These are phyloP conservation scores for Acer saccharum DNA, from an alignment of 345 rosid species.

Conservation along the genomic window DNA sequence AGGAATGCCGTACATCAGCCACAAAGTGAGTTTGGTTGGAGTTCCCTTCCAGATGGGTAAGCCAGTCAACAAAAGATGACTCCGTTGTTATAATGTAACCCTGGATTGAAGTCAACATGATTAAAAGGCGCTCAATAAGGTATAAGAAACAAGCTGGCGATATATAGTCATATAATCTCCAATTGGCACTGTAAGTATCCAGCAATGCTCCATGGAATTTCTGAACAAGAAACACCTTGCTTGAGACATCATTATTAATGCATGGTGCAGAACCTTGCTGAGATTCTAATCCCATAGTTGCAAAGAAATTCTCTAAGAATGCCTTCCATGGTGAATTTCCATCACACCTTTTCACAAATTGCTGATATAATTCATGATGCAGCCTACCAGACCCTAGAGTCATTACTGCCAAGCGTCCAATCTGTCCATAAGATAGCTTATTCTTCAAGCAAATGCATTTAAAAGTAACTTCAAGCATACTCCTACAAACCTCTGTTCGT, in stretches of 20 bases:
- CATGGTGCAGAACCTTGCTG: neutral
- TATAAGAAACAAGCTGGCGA: conserved; percentile 45
- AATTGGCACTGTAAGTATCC: conserved; percentile 31
- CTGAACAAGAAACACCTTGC: conserved; percentile 2
- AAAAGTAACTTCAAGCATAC: conserved; percentile 19
- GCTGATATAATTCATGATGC: neutral
- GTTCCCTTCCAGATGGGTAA: conserved; percentile 25
- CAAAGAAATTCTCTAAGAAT: conserved; percentile 25
- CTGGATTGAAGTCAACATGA: conserved; percentile 17
- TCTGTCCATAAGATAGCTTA: conserved; percentile 34
- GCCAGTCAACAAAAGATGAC: conserved; percentile 42
- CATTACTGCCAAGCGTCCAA: conserved; percentile 35
- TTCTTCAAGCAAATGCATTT: conserved; percentile 1
- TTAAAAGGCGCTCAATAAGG: conserved; percentile 41
- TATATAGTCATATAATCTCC: conserved; percentile 34
- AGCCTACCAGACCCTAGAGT: conserved; percentile 45
- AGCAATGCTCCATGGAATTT: conserved; percentile 32
- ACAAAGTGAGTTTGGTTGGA: neutral
- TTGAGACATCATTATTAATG: neutral
- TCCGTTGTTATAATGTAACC: conserved; percentile 28
- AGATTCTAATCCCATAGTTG: neutral
- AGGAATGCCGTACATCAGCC: neutral
- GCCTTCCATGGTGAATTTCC: conserved; percentile 30
- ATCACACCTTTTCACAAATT: conserved; percentile 5
- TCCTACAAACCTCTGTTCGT: conserved; percentile 24